Evolutionary conservation across 441 rosid genomes (phyloP), one percentile per base, ranked within the genome.

Genomic region (Metrosideros polymorpha): DNA sequence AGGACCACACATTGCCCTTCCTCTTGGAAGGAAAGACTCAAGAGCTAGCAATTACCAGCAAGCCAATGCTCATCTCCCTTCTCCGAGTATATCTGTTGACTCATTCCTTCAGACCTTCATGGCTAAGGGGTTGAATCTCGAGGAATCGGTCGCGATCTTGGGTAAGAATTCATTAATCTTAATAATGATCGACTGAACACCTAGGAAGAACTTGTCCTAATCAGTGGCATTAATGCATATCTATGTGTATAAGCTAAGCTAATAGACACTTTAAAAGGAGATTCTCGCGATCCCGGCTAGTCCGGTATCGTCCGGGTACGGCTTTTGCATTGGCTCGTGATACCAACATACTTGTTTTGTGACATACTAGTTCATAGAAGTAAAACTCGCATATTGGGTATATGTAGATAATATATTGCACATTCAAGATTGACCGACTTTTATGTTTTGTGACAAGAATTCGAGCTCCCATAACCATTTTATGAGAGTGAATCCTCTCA

Each of bases 21-120:
- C 92, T 76, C 88, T 89, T 3, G 92, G 90, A 57, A 89, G 91
- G 87, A 88, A 88, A 66, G 91, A 91, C 82, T 89, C 91, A 25
- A 89, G 59, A 51, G 85, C 82, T 25, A 77, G 89, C 30, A 87
- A 85, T 83, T 51, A 56, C 85, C 86, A 53, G 56, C 84, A 54
- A 85, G 89, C 91, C 29, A 85, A 87, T 49, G 57, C 61, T 32
- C 86, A 85, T 57, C 82, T 91, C 75, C 91, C 91, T 76, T 14
- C 88, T 19, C 84, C 88, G 13, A 84, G 85, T 25, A 87, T 86
- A 54, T 83, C 88, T 56, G 90, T 89, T 9, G 88, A 91, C 56
- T 56, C 84, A 45, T 87, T 91, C n/a, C 89, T 89, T 6, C 77
- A 49, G n/a, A 87, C 59, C 24, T 91, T 91, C 89, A 86, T 55